Evolutionary conservation across 2,329 filamentous ascomycete species (phyloP), one percentile per base, ranked within the genome.

Genomic region (Fusarium humuli): DNA sequence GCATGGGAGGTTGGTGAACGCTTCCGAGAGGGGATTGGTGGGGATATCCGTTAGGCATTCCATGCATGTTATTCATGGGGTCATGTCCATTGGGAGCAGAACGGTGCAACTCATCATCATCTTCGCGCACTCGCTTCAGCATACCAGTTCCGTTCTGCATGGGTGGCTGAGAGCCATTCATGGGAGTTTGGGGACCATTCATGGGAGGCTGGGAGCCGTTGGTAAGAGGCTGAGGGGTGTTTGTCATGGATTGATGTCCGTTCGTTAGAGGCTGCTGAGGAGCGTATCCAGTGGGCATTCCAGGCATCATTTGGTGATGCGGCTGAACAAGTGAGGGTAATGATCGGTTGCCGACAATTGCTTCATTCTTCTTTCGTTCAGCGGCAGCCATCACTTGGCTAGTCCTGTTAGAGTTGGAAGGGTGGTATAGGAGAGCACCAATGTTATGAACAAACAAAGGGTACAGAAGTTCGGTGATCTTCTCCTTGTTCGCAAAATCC

Each of bases 401-500:
- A 48, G 91, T 93, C 73, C 93, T 87, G 71, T 84, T 92, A 77
- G 94, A 92, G 79, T 98, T 98, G 42, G 92, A 91, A 1, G 96
- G 95, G 79, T 98, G 95, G 80, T 98, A 98, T 52, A 98, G 87
- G 70, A 98, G 86, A 61, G 94, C 92, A 65, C 94, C 94, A 78
- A 98, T 98, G 81, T 98, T 97, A 81, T 98, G 94, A 41, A 98
- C 96, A 79, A 99, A 99, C 50, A 99, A 85, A 55, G 96, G 96
- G 80, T 98, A 99, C 57, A 98, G 84, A 49, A 94, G 84, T 81
- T 98, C 95, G 0, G 96, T 98, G 70, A 98, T 99, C 83, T 98
- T 98, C 82, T 99, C 96, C 86, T 98, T 98, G 84, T 99, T 99
- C 71, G 96, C 96, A 79, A 99, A 98, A 76, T 98, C 96, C 57